Base-by-base conservation (phyloP, 352 stramenopile genomes). In the Aphanomyces cochlioides region DNA sequence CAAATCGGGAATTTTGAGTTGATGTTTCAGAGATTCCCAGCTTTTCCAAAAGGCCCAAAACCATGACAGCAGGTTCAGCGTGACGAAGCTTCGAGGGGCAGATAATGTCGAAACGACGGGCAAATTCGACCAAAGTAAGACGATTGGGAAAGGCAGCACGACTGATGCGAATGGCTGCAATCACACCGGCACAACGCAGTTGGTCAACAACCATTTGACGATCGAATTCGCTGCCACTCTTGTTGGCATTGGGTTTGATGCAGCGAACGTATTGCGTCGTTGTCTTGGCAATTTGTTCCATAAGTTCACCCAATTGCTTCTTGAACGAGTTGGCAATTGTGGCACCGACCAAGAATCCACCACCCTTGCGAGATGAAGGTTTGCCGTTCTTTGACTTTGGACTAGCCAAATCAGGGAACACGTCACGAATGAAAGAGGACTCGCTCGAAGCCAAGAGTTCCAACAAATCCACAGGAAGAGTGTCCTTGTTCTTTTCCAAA, bases 161-260 rank as follows among this genome's bases (percentile, higher is more conserved):
- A 79, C 83, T 93, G 63, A 96, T 96, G 36, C 89, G 88, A 69
- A 96, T 96, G 1, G 89, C 89, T 38, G 89, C 89, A 66, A 96
- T 93, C 67, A 96, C 89, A 78, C 88, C 89, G n/a, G 89, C 89
- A 61, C 88, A 96, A 41, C 89, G 85, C 17, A 96, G 79, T 74
- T 96, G 88, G 69, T 96, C 88, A 43, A 95, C 84, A 73, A 96
- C 93, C 85, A 92, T 90, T 38, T 78, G 63, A 13, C 85, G 81
- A 65, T 99, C 83, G 57, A 94, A 95, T 73, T 92, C 81, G 13
- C 75, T 69, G 4, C 85, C 79, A 41, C 81, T 89, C 77, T 96
- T 94, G 80, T 92, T 90, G 19, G 82, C 82, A 69, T 96, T 96
- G 8, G 96, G 89, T 75, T 96, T 96, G 83, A 96, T 95, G 68